Percentiles rank a stretch among this genome's conserved stretches.
phyloP scores from a whole-genome alignment of 768 basidiomycete species.

The Boletus vinaceobasis region DNA sequence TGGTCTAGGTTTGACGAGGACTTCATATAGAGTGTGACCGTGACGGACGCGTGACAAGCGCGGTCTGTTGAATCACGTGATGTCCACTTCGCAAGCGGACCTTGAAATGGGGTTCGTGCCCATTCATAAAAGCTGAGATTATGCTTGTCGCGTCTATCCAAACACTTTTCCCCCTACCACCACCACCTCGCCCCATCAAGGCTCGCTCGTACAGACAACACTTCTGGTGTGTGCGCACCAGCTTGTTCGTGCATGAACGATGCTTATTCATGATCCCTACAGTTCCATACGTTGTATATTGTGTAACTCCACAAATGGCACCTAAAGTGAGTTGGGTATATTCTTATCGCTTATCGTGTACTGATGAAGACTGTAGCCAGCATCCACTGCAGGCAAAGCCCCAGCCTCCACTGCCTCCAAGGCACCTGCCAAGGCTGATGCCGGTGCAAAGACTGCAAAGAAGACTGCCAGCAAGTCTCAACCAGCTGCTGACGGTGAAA shows the following conservation, averaged over 20 bases:
- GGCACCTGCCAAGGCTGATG: conserved; percentile 47
- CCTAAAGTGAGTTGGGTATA: conserved; percentile 32
- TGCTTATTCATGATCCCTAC: conserved; percentile 9
- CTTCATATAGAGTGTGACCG: conserved; percentile 21
- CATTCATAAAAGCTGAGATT: conserved; percentile 33
- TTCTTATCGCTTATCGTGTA: conserved; percentile 7
- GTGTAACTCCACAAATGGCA: conserved; percentile 34
- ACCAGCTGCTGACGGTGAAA: conserved; percentile 55
- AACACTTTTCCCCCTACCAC: conserved; percentile 30
- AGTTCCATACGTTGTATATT: conserved; percentile 32
- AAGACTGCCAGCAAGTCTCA: conserved; percentile 58
- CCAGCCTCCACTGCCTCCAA: conserved; percentile 56
- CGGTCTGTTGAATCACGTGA: conserved; percentile 38
- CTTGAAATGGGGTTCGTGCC: conserved; percentile 30
- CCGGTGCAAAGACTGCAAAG: conserved; percentile 52
- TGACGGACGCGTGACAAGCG: conserved; percentile 34
- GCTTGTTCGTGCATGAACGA: conserved; percentile 2
- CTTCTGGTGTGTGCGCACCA: conserved; percentile 22
- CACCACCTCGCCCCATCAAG: conserved; percentile 23
- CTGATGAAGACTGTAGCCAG: conserved; percentile 34
- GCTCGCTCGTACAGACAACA: conserved; percentile 14
- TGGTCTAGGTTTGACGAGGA: no score
- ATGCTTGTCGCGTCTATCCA: conserved; percentile 26
- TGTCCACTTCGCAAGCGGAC: conserved; percentile 26
- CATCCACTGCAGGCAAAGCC: conserved; percentile 38